Evolutionary conservation across 1,139 yeast species (phyloP).

Genomic region (Taphrina wiesneri): DNA sequence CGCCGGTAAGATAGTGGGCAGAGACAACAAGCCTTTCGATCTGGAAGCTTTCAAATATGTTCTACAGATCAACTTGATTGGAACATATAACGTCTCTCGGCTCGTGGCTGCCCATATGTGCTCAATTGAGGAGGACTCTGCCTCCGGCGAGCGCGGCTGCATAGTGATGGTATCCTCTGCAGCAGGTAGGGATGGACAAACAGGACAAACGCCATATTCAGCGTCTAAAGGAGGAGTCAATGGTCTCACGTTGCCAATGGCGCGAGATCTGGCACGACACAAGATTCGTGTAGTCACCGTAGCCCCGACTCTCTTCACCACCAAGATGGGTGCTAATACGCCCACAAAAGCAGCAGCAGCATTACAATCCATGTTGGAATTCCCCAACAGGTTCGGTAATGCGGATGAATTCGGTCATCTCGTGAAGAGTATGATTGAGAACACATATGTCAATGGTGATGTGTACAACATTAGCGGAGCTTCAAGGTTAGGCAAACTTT

Average conservation of each 20-base stretch:
- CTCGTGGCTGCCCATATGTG: conserved; percentile 38
- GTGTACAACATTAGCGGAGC: conserved; percentile 26
- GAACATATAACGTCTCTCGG: conserved; percentile 36
- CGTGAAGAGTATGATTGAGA: conserved; percentile 33
- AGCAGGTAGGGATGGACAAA: conserved; percentile 38
- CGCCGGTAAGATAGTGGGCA: conserved; percentile 35
- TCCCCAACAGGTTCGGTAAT: conserved; percentile 37
- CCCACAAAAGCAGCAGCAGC: conserved; percentile 30
- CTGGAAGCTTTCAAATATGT: conserved; percentile 36
- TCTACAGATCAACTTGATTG: conserved; percentile 37
- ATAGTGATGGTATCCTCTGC: conserved; percentile 38
- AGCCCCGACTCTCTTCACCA: conserved; percentile 39
- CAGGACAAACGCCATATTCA: conserved; percentile 48
- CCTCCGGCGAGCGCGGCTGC: conserved; percentile 38
- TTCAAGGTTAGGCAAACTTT: conserved; percentile 19
- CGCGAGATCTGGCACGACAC: conserved; percentile 65
- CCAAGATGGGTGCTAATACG: conserved; percentile 36
- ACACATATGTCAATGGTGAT: conserved; percentile 37
- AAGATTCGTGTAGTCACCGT: conserved; percentile 51
- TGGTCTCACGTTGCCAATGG: conserved; percentile 60
- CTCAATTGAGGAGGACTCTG: conserved; percentile 19
- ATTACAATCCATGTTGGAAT: conserved; percentile 36
- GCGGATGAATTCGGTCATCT: conserved; percentile 38
- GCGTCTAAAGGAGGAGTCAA: conserved; percentile 50
- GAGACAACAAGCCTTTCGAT: conserved; percentile 36